Evolutionary conservation across 2,329 filamentous ascomycete species (phyloP), one percentile per base, ranked within the genome.

Genomic region (Aspergillus nomiae): DNA sequence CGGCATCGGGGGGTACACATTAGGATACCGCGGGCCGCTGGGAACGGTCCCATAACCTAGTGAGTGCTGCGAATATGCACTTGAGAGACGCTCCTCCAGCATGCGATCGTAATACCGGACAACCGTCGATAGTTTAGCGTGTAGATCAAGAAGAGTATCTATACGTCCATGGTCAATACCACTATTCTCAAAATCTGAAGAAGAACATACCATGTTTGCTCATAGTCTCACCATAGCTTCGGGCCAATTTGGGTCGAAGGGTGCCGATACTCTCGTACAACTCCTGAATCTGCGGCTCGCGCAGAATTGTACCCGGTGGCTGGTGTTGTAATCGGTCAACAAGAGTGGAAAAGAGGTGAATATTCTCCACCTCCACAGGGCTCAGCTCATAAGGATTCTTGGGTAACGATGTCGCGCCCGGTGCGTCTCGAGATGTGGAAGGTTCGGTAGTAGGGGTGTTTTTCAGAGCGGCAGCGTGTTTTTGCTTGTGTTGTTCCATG

Each of bases 211-310:
- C 94, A 77, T 98, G 95, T 79, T 99, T 99, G 86, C 95, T 98
- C 95, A 99, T 98, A 0, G 95, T 97, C 81, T 99, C 95, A 60
- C 95, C 95, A 74, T 98, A 97, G 0, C 94, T 97, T 62, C 95
- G 87, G 5, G 95, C 95, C 60, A 99, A 84, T 77, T 99, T 99
- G 1, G 95, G 95, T 56, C 95, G 87, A 66, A 99, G 82, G 19
- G 92, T 86, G n/a, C 94, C 93, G 71, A 99, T 98, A 71, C 94
- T 96, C 74, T 98, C 95, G 76, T 99, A 99, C 5, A 99, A 83
- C 79, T 99, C 95, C 78, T 99, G 95, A 57, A 99, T 97, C 76
- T 98, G 95, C 1, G 95, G 95, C 73, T 99, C 95, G 56, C 95
- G 86, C n/a, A 99, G 80, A 59, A 99, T 97, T 0, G 95, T 98